Evolutionary conservation across 2,329 filamentous ascomycete genomes (phyloP).

Genomic region (Eurotiales sp.): DNA sequence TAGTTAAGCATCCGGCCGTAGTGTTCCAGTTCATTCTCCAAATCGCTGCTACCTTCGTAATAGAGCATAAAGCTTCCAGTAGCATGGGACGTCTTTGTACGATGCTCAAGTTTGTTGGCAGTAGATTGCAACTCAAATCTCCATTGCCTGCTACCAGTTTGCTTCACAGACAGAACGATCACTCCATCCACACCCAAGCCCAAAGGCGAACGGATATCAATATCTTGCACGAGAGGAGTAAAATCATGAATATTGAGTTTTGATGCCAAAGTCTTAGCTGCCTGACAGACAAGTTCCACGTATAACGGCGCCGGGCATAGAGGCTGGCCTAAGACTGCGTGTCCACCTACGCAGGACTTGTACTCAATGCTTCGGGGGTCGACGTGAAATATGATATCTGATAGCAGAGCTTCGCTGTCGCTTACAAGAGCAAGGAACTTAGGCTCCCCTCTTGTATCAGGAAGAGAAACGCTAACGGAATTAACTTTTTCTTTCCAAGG

Average conservation of each 20-base stretch:
- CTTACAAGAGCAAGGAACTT: not conserved
- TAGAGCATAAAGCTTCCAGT: slow-evolving; percentile 22
- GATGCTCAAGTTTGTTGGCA: not conserved
- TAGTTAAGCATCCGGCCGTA: slow-evolving; percentile 32
- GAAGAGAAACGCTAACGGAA: not conserved
- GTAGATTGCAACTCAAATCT: not conserved
- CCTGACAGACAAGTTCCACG: not conserved
- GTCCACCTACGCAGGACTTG: not conserved
- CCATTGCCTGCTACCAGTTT: not conserved
- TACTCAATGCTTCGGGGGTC: not conserved
- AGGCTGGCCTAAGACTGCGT: not conserved
- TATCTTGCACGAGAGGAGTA: not conserved
- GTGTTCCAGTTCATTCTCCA: slow-evolving; percentile 22
- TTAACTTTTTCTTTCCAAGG: slow-evolving; percentile 11
- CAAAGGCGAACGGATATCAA: not conserved
- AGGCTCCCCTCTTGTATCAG: not conserved
- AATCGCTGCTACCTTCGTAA: slow-evolving; percentile 15
- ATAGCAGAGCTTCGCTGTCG: not conserved
- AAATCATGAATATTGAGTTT: not conserved
- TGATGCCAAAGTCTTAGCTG: not conserved
- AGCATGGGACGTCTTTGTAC: slow-evolving; percentile 19
- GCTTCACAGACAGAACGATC: too few species aligned
- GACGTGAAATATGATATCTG: not conserved
- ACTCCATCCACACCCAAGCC: too few species aligned
- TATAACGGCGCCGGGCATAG: slow-evolving; percentile 7